A percentile compares a stretch with the other conserved stretches of the same genome.
Conservation (phyloP, 306 rosid genomes). For the Quercus mongolica region DNA sequence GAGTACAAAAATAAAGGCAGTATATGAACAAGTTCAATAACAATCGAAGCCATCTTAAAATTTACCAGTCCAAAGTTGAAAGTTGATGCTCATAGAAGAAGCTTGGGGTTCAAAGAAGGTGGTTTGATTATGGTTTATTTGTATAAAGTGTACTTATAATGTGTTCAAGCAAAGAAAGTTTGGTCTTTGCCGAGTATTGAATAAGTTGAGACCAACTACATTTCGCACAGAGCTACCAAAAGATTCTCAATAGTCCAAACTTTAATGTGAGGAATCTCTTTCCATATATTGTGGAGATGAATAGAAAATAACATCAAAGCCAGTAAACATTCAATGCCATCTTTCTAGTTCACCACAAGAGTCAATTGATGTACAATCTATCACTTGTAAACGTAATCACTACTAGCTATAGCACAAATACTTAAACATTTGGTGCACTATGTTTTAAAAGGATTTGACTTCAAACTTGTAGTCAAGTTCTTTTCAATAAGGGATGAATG, state of each 20-base stretch:
- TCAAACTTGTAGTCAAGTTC: not conserved
- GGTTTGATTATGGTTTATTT: not conserved
- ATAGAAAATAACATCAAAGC: not conserved
- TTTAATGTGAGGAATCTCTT: not conserved
- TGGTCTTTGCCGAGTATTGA: not conserved
- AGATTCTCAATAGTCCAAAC: not conserved
- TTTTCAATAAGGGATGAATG: not conserved
- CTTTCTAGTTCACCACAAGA: not conserved
- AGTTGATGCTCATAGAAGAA: not conserved
- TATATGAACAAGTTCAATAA: not conserved
- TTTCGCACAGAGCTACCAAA: not conserved
- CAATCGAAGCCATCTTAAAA: not conserved
- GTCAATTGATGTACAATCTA: not conserved
- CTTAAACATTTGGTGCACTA: not conserved
- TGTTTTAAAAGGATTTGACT: not conserved
- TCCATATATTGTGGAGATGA: not conserved
- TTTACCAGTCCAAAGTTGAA: not conserved
- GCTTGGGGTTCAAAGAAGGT: not conserved
- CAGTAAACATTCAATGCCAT: not conserved
- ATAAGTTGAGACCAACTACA: not conserved
- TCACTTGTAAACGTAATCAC: not conserved
- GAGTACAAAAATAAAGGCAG: not conserved
- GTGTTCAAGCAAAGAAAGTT: not conserved
- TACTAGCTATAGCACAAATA: not conserved
- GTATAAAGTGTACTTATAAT: too few relatives aligned